Evolutionary conservation across 805 yeast species (phyloP), one percentile per base, ranked within the genome.

Genomic region (Crinitomyces ghanaensis): DNA sequence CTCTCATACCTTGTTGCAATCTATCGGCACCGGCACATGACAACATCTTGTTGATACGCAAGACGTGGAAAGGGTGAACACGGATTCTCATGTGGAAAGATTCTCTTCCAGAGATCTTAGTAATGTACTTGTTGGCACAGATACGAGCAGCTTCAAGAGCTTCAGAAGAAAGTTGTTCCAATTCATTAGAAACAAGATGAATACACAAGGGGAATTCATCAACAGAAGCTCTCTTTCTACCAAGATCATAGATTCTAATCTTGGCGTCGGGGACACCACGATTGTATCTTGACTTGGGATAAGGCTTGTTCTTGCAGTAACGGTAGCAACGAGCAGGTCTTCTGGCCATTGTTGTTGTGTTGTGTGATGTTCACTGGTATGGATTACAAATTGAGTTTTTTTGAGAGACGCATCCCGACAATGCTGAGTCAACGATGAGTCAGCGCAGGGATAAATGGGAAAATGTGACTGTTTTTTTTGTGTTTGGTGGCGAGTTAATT

Each of bases 21-120:
- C 98, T 85, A 88, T 91, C 98, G 66, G 98, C 98, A 83, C 98
- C 98, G 74, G 98, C 98, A 77, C 98, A 91, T 63, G 98, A 91
- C 95, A 91, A 85, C 98, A 91, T 91, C 84, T 91, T 91, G 91
- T 91, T 91, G 77, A 91, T 91, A 74, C 98, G 81, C 68, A 91
- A 78, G 55, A 91, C 98, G 78, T 91, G 98, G 97, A 82, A 91
- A 58, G 98, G 98, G 72, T 91, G 98, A 62, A 86, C 97, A 75
- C 98, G 86, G 69, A 91, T 84, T 75, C 98, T 85, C 76, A 91
- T 75, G 76, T 91, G 98, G 98, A 91, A 91, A 57, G 96, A 74
- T 61, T 91, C 98, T 80, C 97, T 84, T 66, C 98, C 98, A 51
- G 95, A 80, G 56, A 82, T 65, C 70, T 73, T 91, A 76, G 97